Conservation (phyloP, 805 yeast species). For the Wickerhamiella spandovensis region DNA sequence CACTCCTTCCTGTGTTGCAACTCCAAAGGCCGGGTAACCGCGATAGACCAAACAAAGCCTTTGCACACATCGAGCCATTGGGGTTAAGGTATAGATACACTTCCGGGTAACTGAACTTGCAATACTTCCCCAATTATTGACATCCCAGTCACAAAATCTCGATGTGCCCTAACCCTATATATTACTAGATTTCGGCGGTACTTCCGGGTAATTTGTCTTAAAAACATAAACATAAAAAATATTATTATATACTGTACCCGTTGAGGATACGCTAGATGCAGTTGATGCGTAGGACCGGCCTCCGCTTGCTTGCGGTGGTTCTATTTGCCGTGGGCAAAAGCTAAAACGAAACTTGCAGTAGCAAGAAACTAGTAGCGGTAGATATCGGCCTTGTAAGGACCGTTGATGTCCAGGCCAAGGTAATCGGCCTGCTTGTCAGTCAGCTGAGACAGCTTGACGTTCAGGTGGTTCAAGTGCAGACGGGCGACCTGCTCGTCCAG, state of each 20-base stretch:
- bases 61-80: no score
- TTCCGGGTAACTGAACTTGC: no score
- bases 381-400: conserved; percentile 97
- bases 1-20: no score
- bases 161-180: no score
- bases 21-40: no score
- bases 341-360: neutral
- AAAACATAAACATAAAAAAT: neutral
- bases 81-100: no score
- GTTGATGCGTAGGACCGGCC: conserved; percentile 20
- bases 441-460: conserved; percentile 72
- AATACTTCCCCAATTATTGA: no score
- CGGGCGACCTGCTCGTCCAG: conserved; percentile 98
- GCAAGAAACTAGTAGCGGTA: conserved; percentile 67
- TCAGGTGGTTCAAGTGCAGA: conserved; percentile 89
- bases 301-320: neutral
- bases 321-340: neutral
- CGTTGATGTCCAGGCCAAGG: conserved; percentile 80
- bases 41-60: no score
- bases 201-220: no score
- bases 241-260: neutral
- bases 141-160: no score
- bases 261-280: conserved; percentile 10
- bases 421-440: conserved; percentile 78
- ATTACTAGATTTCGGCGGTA: no score